A percentile compares a stretch with the other conserved stretches of the same genome.
phyloP scores from a whole-genome alignment of 2,329 filamentous ascomycete genomes.

The Fusarium sp. region DNA sequence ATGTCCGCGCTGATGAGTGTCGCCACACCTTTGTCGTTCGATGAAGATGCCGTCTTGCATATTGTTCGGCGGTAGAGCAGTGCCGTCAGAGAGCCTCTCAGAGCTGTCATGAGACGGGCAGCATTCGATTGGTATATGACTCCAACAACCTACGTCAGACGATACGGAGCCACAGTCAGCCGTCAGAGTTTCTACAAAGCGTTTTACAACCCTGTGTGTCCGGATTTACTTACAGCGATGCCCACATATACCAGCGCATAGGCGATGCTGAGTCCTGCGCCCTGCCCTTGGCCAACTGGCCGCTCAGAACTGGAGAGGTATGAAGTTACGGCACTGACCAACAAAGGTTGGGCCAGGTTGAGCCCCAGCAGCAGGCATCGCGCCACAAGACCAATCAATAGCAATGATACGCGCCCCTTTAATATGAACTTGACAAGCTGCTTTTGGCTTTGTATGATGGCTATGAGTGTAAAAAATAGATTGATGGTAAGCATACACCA shows the following conservation, averaged over 20 bases:
- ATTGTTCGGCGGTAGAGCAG: conserved; percentile 9
- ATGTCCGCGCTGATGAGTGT: conserved; percentile 9
- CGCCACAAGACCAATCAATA: conserved; percentile 7
- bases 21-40: conserved; percentile 8
- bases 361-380: conserved; percentile 9
- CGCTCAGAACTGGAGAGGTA: conserved; percentile 10
- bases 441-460: conserved; percentile 4
- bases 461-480: conserved; percentile 4
- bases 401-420: conserved; percentile 5
- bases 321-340: conserved; percentile 9
- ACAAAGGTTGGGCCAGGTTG: conserved; percentile 7
- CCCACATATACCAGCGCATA: conserved; percentile 7
- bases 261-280: conserved; percentile 4
- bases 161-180: conserved; percentile 3
- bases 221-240: conserved; percentile 7
- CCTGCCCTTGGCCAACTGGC: conserved; percentile 8
- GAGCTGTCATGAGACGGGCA: conserved; percentile 9
- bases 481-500: conserved; percentile 11
- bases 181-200: neutral
- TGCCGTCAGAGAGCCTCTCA: conserved; percentile 8
- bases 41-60: conserved; percentile 4
- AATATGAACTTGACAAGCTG: conserved; percentile 10
- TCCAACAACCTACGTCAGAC: conserved; percentile 5
- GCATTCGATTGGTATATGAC: conserved; percentile 6
- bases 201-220: conserved; percentile 7